Base-by-base conservation (phyloP, 2,329 filamentous ascomycete species). In the Aspergillus viridinutans region DNA sequence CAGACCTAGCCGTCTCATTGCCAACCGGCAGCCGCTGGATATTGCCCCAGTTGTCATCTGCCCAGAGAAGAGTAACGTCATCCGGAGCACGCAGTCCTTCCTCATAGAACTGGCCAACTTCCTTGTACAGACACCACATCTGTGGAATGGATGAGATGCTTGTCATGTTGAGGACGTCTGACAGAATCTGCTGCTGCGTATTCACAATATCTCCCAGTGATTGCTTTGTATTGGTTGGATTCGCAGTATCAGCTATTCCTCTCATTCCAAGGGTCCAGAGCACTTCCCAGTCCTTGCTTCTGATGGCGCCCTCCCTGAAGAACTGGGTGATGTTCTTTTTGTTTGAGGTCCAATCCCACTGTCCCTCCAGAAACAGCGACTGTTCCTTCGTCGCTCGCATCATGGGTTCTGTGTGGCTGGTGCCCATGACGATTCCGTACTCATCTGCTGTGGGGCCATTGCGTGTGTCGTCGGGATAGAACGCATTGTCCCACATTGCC, bases 121-220 rank as follows among this genome's bases (percentile, higher is more conserved):
- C 87, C 67, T 89, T 90, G 73, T 90, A 90, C 59, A 90, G 73
- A 64, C 86, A 89, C 86, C 87, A 90, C 73, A 86, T 80, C 70
- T 90, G 87, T 5, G 87, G 86, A 0, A 87, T 81, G 1, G 79
- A 74, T 3, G 78, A 71, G 40, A 81, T 76, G 49, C 82, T 72
- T 1, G 70, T 71, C 3, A 78, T 73, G 4, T 77, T 81, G 47
- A 87, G 80, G 0, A 87, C 81, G 2, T 82, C 77, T 21, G 75
- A 76, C 47, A 88, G 76, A 56, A 86, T 85, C 9, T 80, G 68
- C 51, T 83, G 79, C 68, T 90, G 86, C 32, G 83, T 80, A 3
- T 76, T 64, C 2, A 90, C 85, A 26, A 89, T 80, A 20, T 80
- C 78, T 62, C 86, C 81, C 7, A 90, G 78, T 60, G 87, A 80